Evolutionary conservation across 208 protist genomes (phyloP).

Genomic region (Acanthamoeba castellanii): DNA sequence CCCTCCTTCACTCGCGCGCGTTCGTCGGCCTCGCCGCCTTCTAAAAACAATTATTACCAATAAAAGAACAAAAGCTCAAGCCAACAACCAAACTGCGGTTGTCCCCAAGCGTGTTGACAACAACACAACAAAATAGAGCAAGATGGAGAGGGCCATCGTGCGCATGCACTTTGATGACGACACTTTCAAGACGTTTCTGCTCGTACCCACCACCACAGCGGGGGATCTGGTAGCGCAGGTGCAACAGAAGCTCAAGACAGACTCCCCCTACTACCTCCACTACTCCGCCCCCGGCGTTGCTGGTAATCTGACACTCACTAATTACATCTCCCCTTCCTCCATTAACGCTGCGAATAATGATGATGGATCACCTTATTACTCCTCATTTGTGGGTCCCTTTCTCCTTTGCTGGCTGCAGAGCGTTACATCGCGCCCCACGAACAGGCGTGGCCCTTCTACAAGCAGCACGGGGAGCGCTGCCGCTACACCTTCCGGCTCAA

Average conservation of each 20-base stretch:
- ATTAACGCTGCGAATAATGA: too few species aligned
- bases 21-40: not conserved
- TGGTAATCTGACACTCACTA: not conserved
- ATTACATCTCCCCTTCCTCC: too few species aligned
- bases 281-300: conserved; percentile 5
- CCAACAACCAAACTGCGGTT: too few species aligned
- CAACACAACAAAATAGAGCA: too few species aligned
- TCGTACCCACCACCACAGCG: conserved; percentile 44
- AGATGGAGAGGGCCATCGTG: conserved; percentile 62
- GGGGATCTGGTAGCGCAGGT: conserved; percentile 27
- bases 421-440: not conserved
- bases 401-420: not conserved
- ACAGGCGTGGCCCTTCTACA: conserved; percentile 2
- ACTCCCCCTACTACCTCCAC: conserved; percentile 5
- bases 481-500: not conserved
- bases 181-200: conserved; percentile 69
- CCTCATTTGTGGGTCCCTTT: not conserved
- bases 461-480: conserved; percentile 37
- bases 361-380: too few species aligned
- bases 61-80: too few species aligned
- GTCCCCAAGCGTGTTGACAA: too few species aligned
- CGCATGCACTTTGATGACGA: conserved; percentile 71
- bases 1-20: not conserved
- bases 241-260: conserved; percentile 29
- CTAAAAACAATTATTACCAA: too few species aligned